These are phyloP conservation scores for Sesbania bispinosa DNA, from an alignment of 306 rosid species.

Conservation along the genomic window DNA sequence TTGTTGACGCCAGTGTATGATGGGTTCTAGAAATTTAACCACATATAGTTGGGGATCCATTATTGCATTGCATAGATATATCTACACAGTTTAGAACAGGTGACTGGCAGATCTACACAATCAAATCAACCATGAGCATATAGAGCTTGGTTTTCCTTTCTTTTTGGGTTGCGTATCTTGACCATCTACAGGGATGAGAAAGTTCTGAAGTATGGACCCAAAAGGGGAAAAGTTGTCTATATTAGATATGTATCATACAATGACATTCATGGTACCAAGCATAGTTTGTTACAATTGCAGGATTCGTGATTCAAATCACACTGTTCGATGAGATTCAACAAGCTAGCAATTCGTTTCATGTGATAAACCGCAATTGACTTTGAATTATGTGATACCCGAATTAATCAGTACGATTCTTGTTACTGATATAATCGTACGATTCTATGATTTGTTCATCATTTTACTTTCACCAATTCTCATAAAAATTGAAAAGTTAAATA, in stretches of 20 bases:
- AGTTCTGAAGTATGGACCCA: neutral
- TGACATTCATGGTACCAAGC: neutral
- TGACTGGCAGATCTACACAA: neutral
- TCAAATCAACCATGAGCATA: neutral
- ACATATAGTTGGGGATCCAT: neutral
- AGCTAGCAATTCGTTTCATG: no score
- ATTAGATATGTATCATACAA: neutral
- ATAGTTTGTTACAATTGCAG: no score
- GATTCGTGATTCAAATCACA: no score
- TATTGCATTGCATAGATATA: slow-evolving; percentile 16
- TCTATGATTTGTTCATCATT: no score
- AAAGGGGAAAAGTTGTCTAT: neutral
- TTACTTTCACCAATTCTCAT: no score
- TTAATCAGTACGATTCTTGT: no score
- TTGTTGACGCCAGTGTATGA: slow-evolving; percentile 42
- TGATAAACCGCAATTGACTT: no score
- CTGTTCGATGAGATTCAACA: no score
- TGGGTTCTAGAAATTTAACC: slow-evolving; percentile 4
- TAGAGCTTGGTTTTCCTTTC: neutral
- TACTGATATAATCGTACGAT: no score
- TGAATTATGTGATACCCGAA: no score
- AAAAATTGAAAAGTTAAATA: no score
- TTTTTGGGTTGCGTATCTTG: no score
- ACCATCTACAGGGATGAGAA: neutral
- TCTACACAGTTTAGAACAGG: slow-evolving; percentile 25